A percentile compares a stretch with the other conserved stretches of the same genome.
phyloP scores from a whole-genome alignment of 768 basidiomycete species.

The Lactarius trivialis region DNA sequence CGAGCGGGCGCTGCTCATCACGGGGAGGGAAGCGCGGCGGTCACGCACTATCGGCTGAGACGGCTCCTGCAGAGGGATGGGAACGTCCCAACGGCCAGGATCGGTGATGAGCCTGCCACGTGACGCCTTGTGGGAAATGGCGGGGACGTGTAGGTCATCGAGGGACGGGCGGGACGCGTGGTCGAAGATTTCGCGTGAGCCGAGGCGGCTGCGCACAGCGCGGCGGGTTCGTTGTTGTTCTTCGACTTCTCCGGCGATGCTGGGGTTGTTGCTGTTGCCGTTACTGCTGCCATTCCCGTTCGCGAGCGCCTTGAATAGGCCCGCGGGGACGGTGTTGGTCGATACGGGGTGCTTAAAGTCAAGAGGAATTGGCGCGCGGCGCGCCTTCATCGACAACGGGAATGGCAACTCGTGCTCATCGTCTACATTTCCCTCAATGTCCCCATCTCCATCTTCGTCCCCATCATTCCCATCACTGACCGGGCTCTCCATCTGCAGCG shows the following conservation, averaged over 20 bases:
- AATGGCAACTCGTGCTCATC: slow-evolving; percentile 29
- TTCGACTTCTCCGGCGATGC: slow-evolving; percentile 32
- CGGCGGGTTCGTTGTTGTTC: slow-evolving; percentile 64
- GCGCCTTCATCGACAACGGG: slow-evolving; percentile 36
- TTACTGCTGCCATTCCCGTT: slow-evolving; percentile 24
- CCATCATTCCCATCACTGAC: slow-evolving; percentile 17
- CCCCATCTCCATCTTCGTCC: slow-evolving; percentile 22
- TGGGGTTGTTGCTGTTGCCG: slow-evolving; percentile 21
- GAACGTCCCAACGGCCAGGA: slow-evolving; percentile 38
- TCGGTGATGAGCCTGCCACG: slow-evolving; percentile 53
- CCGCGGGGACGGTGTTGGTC: slow-evolving; percentile 76
- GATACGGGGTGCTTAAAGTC: slow-evolving; percentile 65
- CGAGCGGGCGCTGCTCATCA: slow-evolving; percentile 42
- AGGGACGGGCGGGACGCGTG: slow-evolving; percentile 63
- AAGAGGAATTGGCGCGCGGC: slow-evolving; percentile 70
- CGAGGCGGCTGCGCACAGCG: slow-evolving; percentile 67
- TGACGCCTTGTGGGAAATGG: slow-evolving; percentile 58
- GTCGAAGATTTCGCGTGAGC: slow-evolving; percentile 69
- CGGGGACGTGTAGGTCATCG: slow-evolving; percentile 64
- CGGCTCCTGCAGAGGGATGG: slow-evolving; percentile 33
- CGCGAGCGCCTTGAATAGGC: slow-evolving; percentile 75
- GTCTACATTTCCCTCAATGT: slow-evolving; percentile 11
- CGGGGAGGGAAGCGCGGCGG: slow-evolving; percentile 34
- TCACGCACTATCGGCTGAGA: slow-evolving; percentile 29
- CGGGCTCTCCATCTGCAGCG: background rate